Conservation (phyloP, 108 stramenopile species). For the Cyclotella atomus region DNA sequence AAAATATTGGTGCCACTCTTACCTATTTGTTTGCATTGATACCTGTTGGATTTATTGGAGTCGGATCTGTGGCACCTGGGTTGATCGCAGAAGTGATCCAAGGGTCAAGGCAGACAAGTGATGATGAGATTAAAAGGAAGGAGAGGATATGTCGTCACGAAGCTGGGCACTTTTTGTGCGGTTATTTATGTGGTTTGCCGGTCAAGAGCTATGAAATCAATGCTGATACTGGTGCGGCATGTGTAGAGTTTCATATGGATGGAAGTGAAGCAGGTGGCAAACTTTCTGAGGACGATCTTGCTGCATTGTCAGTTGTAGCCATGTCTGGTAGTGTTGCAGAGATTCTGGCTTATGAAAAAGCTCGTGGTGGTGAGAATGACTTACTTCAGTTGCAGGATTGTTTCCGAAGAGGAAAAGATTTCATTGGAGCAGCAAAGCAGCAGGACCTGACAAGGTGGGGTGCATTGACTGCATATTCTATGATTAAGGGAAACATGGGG, state of each 20-base stretch:
- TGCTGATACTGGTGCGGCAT: slow-evolving; percentile 60
- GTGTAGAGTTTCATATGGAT: slow-evolving; percentile 77
- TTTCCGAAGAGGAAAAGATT: slow-evolving; percentile 68
- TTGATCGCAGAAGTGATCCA: slow-evolving; percentile 70
- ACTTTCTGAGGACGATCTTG: slow-evolving; percentile 63
- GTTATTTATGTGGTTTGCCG: slow-evolving; percentile 84
- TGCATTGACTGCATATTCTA: slow-evolving; percentile 64
- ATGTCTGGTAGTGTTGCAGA: slow-evolving; percentile 86
- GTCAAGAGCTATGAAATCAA: slow-evolving; percentile 63
- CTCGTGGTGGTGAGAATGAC: slow-evolving; percentile 75
- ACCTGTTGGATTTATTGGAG: slow-evolving; percentile 76
- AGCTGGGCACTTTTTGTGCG: slow-evolving; percentile 85
- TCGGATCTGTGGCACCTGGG: slow-evolving; percentile 79
- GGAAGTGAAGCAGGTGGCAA: slow-evolving; percentile 24
- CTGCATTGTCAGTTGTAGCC: slow-evolving; percentile 72
- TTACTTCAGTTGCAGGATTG: slow-evolving; percentile 72
- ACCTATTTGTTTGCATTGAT: slow-evolving; percentile 83
- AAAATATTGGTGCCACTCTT: slow-evolving; percentile 80
- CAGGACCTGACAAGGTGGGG: slow-evolving; percentile 91
- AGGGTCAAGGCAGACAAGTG: slow-evolving; percentile 45
- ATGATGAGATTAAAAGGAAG: slow-evolving; percentile 29
- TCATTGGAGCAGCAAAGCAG: slow-evolving; percentile 86
- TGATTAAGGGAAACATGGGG: slow-evolving; percentile 63
- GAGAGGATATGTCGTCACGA: slow-evolving; percentile 84
- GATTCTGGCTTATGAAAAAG: slow-evolving; percentile 66